Evolutionary conservation across 179 eudicot species (phyloP), one percentile per base, ranked within the genome.

Genomic region (Beta lomatogona): DNA sequence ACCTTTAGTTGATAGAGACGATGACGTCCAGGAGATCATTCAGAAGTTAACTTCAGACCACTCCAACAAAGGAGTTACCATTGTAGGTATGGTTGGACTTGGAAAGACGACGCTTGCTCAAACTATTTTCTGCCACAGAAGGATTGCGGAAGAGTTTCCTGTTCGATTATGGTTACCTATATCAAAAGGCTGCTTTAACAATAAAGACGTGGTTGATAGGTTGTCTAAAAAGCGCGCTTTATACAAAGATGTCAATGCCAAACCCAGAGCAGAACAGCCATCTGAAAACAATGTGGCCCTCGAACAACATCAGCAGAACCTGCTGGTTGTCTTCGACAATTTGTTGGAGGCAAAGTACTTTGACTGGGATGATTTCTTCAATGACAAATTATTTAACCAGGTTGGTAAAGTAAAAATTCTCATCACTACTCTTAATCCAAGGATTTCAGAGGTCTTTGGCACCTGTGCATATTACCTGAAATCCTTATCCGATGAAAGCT

Each of bases 41-140:
- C 14, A 50, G 2, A 25, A 19, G 64, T 54, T 80, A 52, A 28
- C 50, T 41, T 28, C 53, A 19, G 21, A 55, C 44, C 19, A n/a
- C 1, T 15, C 9, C 60, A 46, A 60, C 9, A 5, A 45, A 2
- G 82, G 82, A 45, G 82, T 79, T 21, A 72, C 63, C 9, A 80
- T 80, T 8, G 6, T 72, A 10, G 82, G 82, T 25, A 80, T 73
- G 46, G 46, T 53, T 18, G 83, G 83, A 10, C 53, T 80, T 7
- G 83, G 83, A n/a, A 80, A 80, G 69, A 73, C 83, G 25, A 21
- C 25, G 52, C 41, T 80, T 50, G 82, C 73, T 36, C 21, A 28
- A 18, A 25, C 21, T 14, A 64, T 73, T 72, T 16, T 18, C 58
- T 1, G 2, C 19, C 46, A 79, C 18, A 45, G 3, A 19, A 6